These are phyloP conservation scores for Simplicillium aogashimaense DNA, from an alignment of 2,329 filamentous ascomycete genomes.

Conservation along the genomic window DNA sequence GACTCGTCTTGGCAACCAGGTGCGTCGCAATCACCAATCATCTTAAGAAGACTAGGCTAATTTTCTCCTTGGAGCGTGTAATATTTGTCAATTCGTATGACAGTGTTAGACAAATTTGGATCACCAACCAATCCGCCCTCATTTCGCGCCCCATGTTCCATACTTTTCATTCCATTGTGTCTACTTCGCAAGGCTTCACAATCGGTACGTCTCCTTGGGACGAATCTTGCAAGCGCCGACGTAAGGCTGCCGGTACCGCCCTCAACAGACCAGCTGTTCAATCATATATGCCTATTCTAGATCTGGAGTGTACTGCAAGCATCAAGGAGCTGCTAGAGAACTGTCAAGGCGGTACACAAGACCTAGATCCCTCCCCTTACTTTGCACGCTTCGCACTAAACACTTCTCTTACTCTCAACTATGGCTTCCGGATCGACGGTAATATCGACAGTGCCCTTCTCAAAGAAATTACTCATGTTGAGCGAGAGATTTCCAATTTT, in stretches of 20 bases:
- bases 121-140: slow-evolving; percentile 37
- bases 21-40: slow-evolving; percentile 42
- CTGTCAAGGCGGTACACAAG: slow-evolving; percentile 26
- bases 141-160: slow-evolving; percentile 40
- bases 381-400: slow-evolving; percentile 44
- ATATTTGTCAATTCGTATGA: no score
- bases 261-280: slow-evolving; percentile 33
- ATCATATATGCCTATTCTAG: slow-evolving; percentile 41
- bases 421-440: slow-evolving; percentile 43
- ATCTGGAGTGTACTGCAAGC: slow-evolving; percentile 41
- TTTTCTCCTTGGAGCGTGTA: slow-evolving; percentile 38
- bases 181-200: slow-evolving; percentile 41
- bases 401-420: slow-evolving; percentile 43
- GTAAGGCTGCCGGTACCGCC: slow-evolving; percentile 38
- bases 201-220: slow-evolving; percentile 45
- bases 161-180: slow-evolving; percentile 44
- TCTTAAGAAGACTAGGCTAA: slow-evolving; percentile 41
- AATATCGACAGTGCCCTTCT: slow-evolving; percentile 41
- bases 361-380: slow-evolving; percentile 37
- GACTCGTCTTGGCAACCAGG: slow-evolving; percentile 39
- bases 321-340: slow-evolving; percentile 34
- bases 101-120: slow-evolving; percentile 38
- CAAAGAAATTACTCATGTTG: slow-evolving; percentile 41
- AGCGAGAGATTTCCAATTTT: slow-evolving; percentile 38
- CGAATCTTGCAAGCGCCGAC: slow-evolving; percentile 40